Evolutionary conservation across 345 rosid species (phyloP), one percentile per base, ranked within the genome.

Genomic region (Populus alba): DNA sequence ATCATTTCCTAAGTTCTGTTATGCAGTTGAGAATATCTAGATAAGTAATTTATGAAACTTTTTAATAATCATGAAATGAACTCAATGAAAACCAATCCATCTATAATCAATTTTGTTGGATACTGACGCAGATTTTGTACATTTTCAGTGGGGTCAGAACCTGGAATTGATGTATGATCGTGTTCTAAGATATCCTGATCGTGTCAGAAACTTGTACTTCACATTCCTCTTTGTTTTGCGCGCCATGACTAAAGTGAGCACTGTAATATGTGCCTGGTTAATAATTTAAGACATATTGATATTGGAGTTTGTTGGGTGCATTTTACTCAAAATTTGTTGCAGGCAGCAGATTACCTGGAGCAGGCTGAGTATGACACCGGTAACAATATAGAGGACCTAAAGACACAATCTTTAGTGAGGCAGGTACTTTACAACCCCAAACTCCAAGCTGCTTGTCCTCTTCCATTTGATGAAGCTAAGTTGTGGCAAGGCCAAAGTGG

Each of bases 391-490:
- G 98, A 96, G 79, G 99, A 96, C 83, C 85, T 94, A 71, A 90
- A 87, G 88, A 86, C 98, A 41, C 92, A 90, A 57, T 94, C 95
- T 71, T 84, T 94, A 72, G 86, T 59, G 88, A 91, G 81, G 70
- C 97, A 96, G 82, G 83, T 96, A 31, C 88, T 94, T 8, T 81
- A 89, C 82, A 85, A 94, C 75, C 86, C 93, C 65, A 87, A 91
- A 80, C 87, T 93, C 47, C 95, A 87, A 86, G 90, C 97, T 71
- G 99, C 99, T 57, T 94, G 98, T 78, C 97, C 99, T 11, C 84
- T 92, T 61, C 98, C 99, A 66, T 96, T 90, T 82, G 98, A 96
- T 77, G 99, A 96, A 86, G 99, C 98, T 66, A 91, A 94, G 85
- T 84, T 96, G 73, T 96, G 98, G 97, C 91, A 90, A 77, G 99